phyloP scores from a whole-genome alignment of 2,329 filamentous ascomycete genomes.

The Colletotrichum phormii region DNA sequence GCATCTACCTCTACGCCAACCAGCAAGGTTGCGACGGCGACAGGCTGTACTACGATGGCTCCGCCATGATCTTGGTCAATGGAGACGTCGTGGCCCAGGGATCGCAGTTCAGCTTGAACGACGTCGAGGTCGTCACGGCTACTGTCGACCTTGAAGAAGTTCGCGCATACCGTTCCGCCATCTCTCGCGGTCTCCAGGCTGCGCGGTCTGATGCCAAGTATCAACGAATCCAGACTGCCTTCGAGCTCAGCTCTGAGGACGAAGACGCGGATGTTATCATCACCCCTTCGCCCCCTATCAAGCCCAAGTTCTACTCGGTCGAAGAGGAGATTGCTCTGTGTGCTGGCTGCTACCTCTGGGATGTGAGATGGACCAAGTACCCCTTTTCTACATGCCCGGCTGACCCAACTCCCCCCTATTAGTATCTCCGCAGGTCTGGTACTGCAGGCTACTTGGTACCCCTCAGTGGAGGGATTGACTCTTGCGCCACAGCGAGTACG shows the following conservation, averaged over 20 bases:
- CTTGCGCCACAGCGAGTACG: slow-evolving; percentile 59
- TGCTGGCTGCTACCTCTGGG: slow-evolving; percentile 75
- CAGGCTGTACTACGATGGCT: slow-evolving; percentile 64
- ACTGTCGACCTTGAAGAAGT: slow-evolving; percentile 80
- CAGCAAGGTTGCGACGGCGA: slow-evolving; percentile 71
- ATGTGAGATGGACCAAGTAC: slow-evolving; percentile 42
- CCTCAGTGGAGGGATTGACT: slow-evolving; percentile 67
- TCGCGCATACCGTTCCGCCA: slow-evolving; percentile 66
- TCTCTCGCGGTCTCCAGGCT: slow-evolving; percentile 69
- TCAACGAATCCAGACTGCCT: slow-evolving; percentile 53
- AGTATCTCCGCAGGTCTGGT: slow-evolving; percentile 34
- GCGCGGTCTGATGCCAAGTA: slow-evolving; percentile 59
- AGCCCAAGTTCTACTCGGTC: slow-evolving; percentile 67
- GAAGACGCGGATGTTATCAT: slow-evolving; percentile 54
- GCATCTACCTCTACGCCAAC: slow-evolving; percentile 59
- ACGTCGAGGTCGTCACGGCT: slow-evolving; percentile 74
- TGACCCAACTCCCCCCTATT: neutral
- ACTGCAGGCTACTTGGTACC: slow-evolving; percentile 67
- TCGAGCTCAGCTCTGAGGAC: slow-evolving; percentile 48
- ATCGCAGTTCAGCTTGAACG: slow-evolving; percentile 58
- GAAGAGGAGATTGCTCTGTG: slow-evolving; percentile 77
- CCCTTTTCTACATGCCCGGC: neutral
- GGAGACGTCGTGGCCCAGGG: slow-evolving; percentile 65
- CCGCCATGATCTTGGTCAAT: slow-evolving; percentile 71
- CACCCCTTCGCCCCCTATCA: slow-evolving; percentile 54